Base-by-base conservation (phyloP, 2,329 filamentous ascomycete species). In the Penicillium sp. region DNA sequence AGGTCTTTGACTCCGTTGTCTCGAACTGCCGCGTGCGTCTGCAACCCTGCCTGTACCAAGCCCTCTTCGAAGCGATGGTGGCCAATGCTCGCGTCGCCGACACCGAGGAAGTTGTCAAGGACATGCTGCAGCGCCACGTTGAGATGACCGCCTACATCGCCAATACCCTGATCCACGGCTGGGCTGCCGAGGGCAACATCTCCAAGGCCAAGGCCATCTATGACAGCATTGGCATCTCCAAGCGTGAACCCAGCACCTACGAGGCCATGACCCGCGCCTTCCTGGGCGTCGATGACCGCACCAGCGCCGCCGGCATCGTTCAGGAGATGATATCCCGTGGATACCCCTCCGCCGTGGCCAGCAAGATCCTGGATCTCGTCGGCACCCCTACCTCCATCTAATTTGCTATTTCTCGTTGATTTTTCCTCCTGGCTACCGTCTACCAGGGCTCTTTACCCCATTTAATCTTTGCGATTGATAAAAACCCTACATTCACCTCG, bases 231-330 rank as follows among this genome's bases (percentile, higher is more conserved):
- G 81, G 84, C 7, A 80, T 82, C 25, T 81, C 84, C 47, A 90
- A 86, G 74, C 85, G 93, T 49, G 93, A 98, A 75, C 93, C 93
- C 3, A 96, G 90, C 76, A 98, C 93, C 4, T 98, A 98, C 70
- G 93, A 98, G 74, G 91, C 92, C 35, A 98, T 98, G 93, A 95
- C 91, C 4, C 82, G 93, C 40, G 93, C 93, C 0, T 96, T 86
- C 72, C 81, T 98, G 47, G 84, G 89, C 9, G 86, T 87, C 3
- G 89, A 95, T 66, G 83, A 95, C 66, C 84, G 88, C 29, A 80
- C 84, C 42, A 79, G 81, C 50, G 93, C 93, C 33, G 84, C 89
- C 73, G 73, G 66, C 9, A 86, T 95, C 12, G 91, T 95, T 23
- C 81, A 86, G 47, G 93, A 98, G 78, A 96, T 96, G 81, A 78